Conservation (phyloP, 768 basidiomycete genomes). For the Russula olivacea region DNA sequence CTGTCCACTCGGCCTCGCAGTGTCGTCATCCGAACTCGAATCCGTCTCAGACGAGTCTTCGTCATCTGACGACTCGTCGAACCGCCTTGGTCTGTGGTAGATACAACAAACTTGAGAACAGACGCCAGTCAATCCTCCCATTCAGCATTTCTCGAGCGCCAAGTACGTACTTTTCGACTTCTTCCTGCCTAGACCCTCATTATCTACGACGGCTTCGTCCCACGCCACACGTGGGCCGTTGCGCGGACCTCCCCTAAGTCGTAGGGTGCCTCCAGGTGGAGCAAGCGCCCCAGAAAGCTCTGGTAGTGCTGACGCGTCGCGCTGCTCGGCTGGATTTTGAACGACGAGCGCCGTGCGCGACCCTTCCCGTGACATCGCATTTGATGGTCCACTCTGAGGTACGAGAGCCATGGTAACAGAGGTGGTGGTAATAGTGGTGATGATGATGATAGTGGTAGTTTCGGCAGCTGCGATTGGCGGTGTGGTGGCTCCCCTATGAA, state of each 20-base stretch:
- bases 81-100: constrained; percentile 74
- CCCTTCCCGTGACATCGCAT: constrained; percentile 12
- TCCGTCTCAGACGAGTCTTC: constrained; percentile 48
- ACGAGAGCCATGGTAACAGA: constrained; percentile 2
- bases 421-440: neutral
- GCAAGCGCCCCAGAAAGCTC: neutral
- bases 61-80: constrained; percentile 72
- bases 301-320: neutral
- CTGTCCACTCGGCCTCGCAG: constrained; percentile 6
- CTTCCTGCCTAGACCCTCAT: constrained; percentile 84
- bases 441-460: neutral
- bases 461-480: neutral
- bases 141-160: neutral
- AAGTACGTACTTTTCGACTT: constrained; percentile 80
- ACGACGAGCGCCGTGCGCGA: constrained; percentile 8
- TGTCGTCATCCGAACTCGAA: constrained; percentile 28
- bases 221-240: constrained; percentile 58
- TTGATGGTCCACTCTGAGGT: constrained; percentile 3
- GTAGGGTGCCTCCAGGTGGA: constrained; percentile 3
- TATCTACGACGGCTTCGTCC: constrained; percentile 60
- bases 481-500: neutral
- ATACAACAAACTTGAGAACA: constrained; percentile 87
- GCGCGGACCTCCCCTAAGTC: constrained; percentile 13
- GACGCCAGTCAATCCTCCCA: neutral
- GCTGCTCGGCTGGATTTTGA: constrained; percentile 7